Conservation (phyloP, 2,329 filamentous ascomycete species). For the Colletotrichum caudatum region DNA sequence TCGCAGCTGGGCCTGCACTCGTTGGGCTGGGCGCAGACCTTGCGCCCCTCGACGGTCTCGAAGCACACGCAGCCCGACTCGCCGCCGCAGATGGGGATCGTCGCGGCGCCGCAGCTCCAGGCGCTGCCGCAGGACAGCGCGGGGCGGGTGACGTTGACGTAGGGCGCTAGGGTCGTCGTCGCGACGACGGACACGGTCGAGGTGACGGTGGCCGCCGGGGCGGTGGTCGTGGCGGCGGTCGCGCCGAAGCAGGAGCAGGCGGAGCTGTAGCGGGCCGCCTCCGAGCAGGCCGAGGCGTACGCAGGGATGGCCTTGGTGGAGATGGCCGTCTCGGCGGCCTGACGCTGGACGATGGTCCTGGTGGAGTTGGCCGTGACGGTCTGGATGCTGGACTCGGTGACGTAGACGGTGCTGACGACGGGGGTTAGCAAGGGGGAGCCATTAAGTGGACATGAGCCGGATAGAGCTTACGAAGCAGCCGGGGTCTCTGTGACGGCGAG, state of each 20-base stretch:
- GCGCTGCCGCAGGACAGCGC: conserved; percentile 15
- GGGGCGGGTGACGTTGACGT: conserved; percentile 29
- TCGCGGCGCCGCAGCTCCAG: conserved; percentile 30
- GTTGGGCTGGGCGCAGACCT: conserved; percentile 32
- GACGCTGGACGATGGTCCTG: conserved; percentile 42
- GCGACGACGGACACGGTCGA: conserved; percentile 53
- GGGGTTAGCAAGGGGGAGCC: neutral
- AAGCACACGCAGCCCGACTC: conserved; percentile 35
- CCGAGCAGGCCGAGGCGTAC: conserved; percentile 46
- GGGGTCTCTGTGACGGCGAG: conserved; percentile 55
- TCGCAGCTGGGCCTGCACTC: conserved; percentile 28
- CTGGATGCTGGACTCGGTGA: conserved; percentile 30
- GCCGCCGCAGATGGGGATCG: conserved; percentile 16
- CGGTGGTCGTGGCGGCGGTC: conserved; percentile 48
- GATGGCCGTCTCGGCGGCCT: conserved; percentile 53
- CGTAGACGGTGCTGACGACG: conserved; percentile 23
- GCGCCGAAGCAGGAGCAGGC: conserved; percentile 49
- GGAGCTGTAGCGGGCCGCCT: conserved; percentile 43
- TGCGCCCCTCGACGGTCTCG: conserved; percentile 25
- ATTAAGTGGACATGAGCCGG: too few species aligned
- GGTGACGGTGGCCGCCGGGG: conserved; percentile 53
- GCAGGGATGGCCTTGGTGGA: conserved; percentile 66
- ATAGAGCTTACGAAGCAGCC: conserved; percentile 50
- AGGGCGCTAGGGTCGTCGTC: conserved; percentile 17
- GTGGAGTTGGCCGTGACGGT: conserved; percentile 28